These are phyloP conservation scores for Naumovozyma castellii DNA, from an alignment of 805 yeast genomes.

Conservation along the genomic window DNA sequence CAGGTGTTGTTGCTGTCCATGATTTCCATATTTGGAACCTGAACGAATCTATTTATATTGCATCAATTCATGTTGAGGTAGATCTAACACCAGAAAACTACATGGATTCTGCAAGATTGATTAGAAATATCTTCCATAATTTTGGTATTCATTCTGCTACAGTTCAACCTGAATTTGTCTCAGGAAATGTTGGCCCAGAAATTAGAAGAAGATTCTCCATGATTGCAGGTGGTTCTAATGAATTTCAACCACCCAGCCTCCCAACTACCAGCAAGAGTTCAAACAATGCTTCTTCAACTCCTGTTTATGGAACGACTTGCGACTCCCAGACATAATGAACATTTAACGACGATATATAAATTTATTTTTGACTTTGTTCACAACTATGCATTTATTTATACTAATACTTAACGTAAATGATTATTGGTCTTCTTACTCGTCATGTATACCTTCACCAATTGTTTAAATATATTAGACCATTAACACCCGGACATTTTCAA, in stretches of 20 bases:
- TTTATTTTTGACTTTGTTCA: too few relatives aligned
- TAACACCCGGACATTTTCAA: background rate
- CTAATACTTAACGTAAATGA: constrained; percentile 29
- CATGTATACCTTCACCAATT: too few relatives aligned
- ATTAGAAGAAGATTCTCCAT: constrained; percentile 27
- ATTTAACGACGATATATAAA: background rate
- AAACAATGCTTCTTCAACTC: constrained; percentile 5
- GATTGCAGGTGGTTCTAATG: constrained; percentile 7
- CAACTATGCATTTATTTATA: constrained; percentile 14
- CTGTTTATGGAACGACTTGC: constrained; percentile 30
- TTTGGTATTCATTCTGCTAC: constrained; percentile 88
- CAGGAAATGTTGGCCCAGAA: constrained; percentile 24
- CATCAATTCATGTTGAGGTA: constrained; percentile 79
- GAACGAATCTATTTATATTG: constrained; percentile 75
- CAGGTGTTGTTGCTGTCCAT: constrained; percentile 75
- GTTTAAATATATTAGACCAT: too few relatives aligned
- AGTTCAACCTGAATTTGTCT: constrained; percentile 82
- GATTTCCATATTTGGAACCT: constrained; percentile 95
- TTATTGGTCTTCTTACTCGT: too few relatives aligned
- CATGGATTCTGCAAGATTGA: constrained; percentile 56
- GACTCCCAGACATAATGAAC: constrained; percentile 30
- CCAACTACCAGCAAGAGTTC: constrained; percentile 10
- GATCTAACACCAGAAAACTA: constrained; percentile 53
- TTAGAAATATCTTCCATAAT: constrained; percentile 67
- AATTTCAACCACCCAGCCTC: constrained; percentile 8